phyloP scores from a whole-genome alignment of 352 stramenopile species.

The Phytophthora citrophthora region DNA sequence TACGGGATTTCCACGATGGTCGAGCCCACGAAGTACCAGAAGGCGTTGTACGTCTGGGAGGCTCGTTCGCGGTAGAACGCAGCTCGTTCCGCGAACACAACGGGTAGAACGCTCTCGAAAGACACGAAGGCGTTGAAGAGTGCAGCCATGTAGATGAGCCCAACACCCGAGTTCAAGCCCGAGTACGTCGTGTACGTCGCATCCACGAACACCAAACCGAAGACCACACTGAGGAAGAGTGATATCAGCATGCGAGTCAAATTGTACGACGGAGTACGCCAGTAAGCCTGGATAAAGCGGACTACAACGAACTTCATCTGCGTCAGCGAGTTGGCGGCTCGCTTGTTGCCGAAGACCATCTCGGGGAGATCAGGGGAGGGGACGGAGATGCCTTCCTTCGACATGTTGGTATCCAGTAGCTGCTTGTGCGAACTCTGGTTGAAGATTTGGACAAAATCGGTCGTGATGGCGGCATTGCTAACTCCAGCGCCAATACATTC shows the following conservation, averaged over 20 bases:
- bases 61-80: conserved; percentile 82
- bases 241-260: conserved; percentile 65
- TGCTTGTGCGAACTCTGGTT: conserved; percentile 35
- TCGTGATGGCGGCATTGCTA: conserved; percentile 15
- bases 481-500: conserved; percentile 56
- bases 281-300: conserved; percentile 40
- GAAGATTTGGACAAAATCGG: conserved; percentile 47
- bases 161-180: conserved; percentile 55
- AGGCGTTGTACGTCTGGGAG: conserved; percentile 77
- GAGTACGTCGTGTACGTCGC: conserved; percentile 26
- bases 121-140: conserved; percentile 83
- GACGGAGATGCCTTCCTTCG: conserved; percentile 35
- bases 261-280: conserved; percentile 80
- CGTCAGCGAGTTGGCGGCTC: conserved; percentile 25
- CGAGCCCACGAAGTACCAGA: conserved; percentile 61
- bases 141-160: conserved; percentile 82
- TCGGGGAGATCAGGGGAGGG: conserved; percentile 33
- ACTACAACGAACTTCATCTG: conserved; percentile 43
- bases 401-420: conserved; percentile 21
- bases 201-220: conserved; percentile 59
- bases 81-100: conserved; percentile 74
- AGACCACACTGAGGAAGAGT: conserved; percentile 43
- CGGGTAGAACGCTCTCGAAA: conserved; percentile 75
- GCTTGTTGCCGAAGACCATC: conserved; percentile 39
- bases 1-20: conserved; percentile 64